Conservation (phyloP, 768 basidiomycete species). For the Lactarius akahatsu region DNA sequence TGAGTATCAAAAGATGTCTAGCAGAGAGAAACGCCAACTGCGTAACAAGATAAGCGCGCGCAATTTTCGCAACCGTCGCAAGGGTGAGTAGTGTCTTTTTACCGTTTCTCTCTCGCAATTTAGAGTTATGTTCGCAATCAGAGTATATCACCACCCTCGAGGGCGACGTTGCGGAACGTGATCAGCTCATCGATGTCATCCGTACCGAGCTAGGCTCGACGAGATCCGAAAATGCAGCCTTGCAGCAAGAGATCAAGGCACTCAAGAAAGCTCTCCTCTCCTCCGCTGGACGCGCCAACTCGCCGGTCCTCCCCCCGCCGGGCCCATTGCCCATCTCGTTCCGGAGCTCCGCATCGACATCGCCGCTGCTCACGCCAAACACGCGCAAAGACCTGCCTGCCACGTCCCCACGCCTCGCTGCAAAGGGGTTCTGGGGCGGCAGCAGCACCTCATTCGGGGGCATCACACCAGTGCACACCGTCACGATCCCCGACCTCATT, state of each 20-base stretch:
- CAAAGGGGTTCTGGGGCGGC: constrained; percentile 83
- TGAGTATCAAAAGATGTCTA: constrained; percentile 92
- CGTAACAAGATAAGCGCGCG: constrained; percentile 96
- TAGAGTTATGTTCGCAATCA: constrained; percentile 34
- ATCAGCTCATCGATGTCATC: constrained; percentile 85
- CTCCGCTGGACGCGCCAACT: constrained; percentile 48
- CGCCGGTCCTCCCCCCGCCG: constrained; percentile 47
- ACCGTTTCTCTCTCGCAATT: constrained; percentile 7
- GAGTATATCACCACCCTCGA: constrained; percentile 96
- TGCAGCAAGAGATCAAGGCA: constrained; percentile 72
- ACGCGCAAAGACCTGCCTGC: constrained; percentile 75
- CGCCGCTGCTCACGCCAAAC: constrained; percentile 55
- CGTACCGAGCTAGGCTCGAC: constrained; percentile 78
- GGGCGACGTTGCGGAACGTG: constrained; percentile 88
- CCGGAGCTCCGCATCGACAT: constrained; percentile 30
- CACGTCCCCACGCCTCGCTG: constrained; percentile 51
- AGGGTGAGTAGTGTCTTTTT: constrained; percentile 52
- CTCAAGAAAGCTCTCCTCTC: constrained; percentile 76
- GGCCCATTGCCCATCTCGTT: constrained; percentile 38
- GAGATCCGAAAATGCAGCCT: constrained; percentile 77
- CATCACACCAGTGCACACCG: constrained; percentile 80
- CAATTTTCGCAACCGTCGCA: constrained; percentile 92
- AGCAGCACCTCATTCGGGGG: constrained; percentile 52
- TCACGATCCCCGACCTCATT: constrained; percentile 66
- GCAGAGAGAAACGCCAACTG: constrained; percentile 94